Evolutionary conservation across 163 green algal genomes (phyloP).

Genomic region (Scenedesmus sp.): DNA sequence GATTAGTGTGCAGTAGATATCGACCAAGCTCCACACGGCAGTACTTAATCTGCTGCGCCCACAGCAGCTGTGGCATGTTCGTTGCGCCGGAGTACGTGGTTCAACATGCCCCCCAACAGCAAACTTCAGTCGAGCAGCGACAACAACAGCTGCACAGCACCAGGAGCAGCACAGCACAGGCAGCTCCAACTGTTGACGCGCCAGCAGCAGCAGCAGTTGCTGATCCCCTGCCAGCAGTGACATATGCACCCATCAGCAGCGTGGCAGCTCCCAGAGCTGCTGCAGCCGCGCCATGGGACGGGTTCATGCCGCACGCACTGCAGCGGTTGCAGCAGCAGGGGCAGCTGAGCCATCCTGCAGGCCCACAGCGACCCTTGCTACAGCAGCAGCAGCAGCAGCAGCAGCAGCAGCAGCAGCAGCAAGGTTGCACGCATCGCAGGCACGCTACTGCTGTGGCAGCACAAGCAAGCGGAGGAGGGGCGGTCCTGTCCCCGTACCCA

Average conservation of each 20-base stretch:
- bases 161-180: neutral
- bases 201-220: neutral
- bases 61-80: neutral
- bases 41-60: no score
- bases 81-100: neutral
- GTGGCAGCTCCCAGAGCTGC: neutral
- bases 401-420: neutral
- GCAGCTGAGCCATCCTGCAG: neutral
- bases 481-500: neutral
- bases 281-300: neutral
- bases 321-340: neutral
- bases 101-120: neutral
- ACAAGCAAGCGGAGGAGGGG: neutral
- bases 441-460: no score
- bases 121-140: neutral
- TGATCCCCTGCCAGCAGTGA: no score
- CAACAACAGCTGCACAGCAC: neutral
- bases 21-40: neutral
- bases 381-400: constrained; percentile 14
- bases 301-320: neutral
- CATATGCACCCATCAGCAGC: neutral
- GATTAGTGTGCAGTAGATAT: neutral
- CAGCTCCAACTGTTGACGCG: neutral
- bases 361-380: neutral
- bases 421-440: no score